Evolutionary conservation across 2,329 filamentous ascomycete species (phyloP).

Genomic region (Penicillium capsulatum): DNA sequence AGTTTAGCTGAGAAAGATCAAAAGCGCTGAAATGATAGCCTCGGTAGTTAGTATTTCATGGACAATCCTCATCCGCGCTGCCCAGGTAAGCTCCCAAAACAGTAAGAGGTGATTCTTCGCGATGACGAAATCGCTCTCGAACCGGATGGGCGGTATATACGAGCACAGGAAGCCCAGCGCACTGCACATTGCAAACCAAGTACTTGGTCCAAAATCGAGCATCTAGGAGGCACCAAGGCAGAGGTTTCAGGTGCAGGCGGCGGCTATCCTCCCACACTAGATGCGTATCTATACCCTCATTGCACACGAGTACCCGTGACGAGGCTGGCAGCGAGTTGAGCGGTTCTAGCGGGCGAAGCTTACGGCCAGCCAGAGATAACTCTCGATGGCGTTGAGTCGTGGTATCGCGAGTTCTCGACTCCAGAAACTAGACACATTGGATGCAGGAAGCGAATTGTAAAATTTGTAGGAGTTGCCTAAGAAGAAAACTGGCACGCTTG

Average conservation of each 20-base stretch:
- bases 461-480: too few relatives aligned
- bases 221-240: constrained; percentile 21
- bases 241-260: constrained; percentile 22
- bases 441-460: too few relatives aligned
- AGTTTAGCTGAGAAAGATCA: constrained; percentile 32
- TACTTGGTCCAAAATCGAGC: constrained; percentile 14
- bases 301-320: too few relatives aligned
- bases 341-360: too few relatives aligned
- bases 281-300: constrained; percentile 25
- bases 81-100: constrained; percentile 24
- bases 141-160: constrained; percentile 4
- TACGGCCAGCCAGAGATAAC: too few relatives aligned
- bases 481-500: too few relatives aligned
- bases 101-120: constrained; percentile 35
- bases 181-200: constrained; percentile 3
- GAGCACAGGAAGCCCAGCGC: constrained; percentile 1
- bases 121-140: constrained; percentile 32
- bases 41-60: constrained; percentile 5
- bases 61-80: constrained; percentile 25
- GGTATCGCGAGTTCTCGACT: background rate
- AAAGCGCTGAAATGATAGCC: constrained; percentile 39
- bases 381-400: background rate
- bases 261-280: constrained; percentile 19
- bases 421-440: background rate
- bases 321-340: too few relatives aligned